Evolutionary conservation across 2,329 filamentous ascomycete genomes (phyloP).

Genomic region (Neofusicoccum cordaticola): DNA sequence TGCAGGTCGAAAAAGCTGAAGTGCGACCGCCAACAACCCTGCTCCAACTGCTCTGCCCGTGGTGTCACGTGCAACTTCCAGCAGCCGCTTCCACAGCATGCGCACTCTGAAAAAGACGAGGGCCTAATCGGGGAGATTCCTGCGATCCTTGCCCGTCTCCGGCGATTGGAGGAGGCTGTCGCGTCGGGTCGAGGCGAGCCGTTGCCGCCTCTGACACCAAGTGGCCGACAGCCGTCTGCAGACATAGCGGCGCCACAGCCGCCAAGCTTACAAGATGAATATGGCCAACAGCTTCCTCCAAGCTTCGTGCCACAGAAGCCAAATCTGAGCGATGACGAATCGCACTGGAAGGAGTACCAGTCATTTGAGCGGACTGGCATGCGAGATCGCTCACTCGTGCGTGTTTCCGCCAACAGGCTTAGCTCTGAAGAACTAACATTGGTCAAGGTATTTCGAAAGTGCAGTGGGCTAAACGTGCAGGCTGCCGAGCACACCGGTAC

Average conservation of each 20-base stretch:
- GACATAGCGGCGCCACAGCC: too few species aligned
- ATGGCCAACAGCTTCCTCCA: too few species aligned
- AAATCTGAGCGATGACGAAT: too few species aligned
- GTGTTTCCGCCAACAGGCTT: too few species aligned
- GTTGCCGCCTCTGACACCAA: not conserved
- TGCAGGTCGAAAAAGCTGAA: conserved; percentile 11
- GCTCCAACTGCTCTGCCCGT: not conserved
- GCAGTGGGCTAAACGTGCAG: not conserved
- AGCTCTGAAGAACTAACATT: too few species aligned
- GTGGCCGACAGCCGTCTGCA: too few species aligned
- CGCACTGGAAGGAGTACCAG: too few species aligned
- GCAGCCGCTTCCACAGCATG: not conserved
- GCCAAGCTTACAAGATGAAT: too few species aligned
- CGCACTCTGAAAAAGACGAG: not conserved
- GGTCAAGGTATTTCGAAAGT: too few species aligned
- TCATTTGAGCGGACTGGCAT: too few species aligned
- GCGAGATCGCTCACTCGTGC: too few species aligned
- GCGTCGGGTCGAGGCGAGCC: not conserved
- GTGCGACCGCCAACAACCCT: conserved; percentile 6
- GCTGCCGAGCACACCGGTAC: not conserved
- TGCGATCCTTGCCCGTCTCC: not conserved
- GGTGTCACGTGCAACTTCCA: not conserved
- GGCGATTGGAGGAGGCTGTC: not conserved
- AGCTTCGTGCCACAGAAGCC: too few species aligned
- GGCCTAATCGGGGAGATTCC: not conserved